These are phyloP conservation scores for Piromyces finnis DNA, from an alignment of 192 early-diverging fungal species.

Conservation along the genomic window DNA sequence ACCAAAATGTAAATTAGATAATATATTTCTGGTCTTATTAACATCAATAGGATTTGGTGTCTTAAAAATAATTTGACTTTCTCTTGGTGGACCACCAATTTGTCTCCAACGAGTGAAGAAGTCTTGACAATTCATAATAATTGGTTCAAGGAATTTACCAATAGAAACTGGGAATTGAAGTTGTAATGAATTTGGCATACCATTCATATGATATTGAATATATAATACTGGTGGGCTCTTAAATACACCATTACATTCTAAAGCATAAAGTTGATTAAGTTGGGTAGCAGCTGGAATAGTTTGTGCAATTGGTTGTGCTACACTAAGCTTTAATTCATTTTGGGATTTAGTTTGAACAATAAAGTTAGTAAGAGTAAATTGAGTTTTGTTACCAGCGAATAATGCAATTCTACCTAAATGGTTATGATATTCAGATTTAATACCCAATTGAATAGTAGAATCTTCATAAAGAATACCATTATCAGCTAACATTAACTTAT, in stretches of 20 bases:
- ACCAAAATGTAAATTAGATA: constrained; percentile 54
- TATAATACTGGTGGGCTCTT: constrained; percentile 39
- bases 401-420: constrained; percentile 75
- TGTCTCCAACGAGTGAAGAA: constrained; percentile 79
- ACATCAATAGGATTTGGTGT: constrained; percentile 20
- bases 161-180: constrained; percentile 63
- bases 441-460: constrained; percentile 65
- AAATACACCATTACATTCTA: constrained; percentile 50
- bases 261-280: constrained; percentile 45
- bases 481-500: constrained; percentile 31
- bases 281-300: constrained; percentile 48
- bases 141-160: constrained; percentile 59
- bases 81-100: constrained; percentile 72
- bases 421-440: constrained; percentile 87
- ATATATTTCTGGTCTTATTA: constrained; percentile 25
- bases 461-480: constrained; percentile 93
- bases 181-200: constrained; percentile 25
- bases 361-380: constrained; percentile 41
- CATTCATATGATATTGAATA: constrained; percentile 42
- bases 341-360: constrained; percentile 28
- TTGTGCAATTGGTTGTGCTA: constrained; percentile 32
- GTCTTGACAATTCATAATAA: constrained; percentile 39
- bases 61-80: constrained; percentile 56
- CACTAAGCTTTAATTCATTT: constrained; percentile 27
- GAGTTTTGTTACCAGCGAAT: constrained; percentile 79